Evolutionary conservation across 352 stramenopile genomes (phyloP).

Genomic region (Globisporangium nunn): DNA sequence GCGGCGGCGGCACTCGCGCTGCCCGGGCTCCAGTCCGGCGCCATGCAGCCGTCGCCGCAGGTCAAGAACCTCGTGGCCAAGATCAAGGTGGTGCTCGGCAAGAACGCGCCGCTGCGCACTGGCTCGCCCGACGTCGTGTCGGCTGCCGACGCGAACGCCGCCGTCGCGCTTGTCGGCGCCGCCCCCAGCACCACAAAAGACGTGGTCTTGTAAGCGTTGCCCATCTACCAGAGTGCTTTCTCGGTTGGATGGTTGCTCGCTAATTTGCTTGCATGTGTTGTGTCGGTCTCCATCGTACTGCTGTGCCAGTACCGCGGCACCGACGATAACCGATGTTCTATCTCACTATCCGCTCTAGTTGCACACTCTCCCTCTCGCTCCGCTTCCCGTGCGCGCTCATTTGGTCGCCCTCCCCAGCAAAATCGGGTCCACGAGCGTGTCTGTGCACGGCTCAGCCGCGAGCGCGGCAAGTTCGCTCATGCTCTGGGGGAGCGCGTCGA

Average conservation of each 20-base stretch:
- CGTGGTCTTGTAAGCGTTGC: conserved; percentile 2
- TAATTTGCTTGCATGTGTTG: not conserved
- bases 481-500: conserved; percentile 51
- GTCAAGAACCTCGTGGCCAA: conserved; percentile 8
- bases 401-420: conserved; percentile 8
- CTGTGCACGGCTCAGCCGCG: conserved; percentile 60
- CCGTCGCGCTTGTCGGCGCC: not conserved
- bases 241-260: too few species aligned
- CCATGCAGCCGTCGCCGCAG: conserved; percentile 2
- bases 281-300: not conserved
- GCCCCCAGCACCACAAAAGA: not conserved
- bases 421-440: conserved; percentile 26
- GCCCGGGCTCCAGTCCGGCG: not conserved
- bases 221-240: too few species aligned
- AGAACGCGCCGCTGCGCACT: not conserved
- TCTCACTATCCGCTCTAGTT: not conserved
- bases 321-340: conserved; percentile 1
- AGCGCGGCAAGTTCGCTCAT: conserved; percentile 57
- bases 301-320: not conserved
- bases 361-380: not conserved
- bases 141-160: not conserved
- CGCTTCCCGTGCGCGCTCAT: not conserved
- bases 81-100: conserved; percentile 1
- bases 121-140: not conserved
- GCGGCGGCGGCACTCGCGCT: not conserved